Evolutionary conservation across 768 basidiomycete genomes (phyloP).

Genomic region (Auriscalpium microsporum): DNA sequence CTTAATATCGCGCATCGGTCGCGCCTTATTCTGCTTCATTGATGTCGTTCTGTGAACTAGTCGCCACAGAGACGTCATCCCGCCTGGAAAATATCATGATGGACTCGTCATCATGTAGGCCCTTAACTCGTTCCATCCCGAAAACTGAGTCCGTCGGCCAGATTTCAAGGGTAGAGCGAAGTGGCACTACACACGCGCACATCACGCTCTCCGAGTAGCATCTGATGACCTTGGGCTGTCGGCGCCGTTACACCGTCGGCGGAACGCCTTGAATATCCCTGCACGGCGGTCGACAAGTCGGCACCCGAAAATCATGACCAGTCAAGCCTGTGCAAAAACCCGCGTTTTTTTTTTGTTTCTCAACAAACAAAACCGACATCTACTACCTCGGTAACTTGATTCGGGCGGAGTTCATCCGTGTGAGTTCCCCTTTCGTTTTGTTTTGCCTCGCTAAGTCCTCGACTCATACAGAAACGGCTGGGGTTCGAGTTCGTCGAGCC

Average conservation of each 20-base stretch:
- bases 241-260: too few species aligned
- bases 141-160: neutral
- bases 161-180: conserved; percentile 6
- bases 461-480: neutral
- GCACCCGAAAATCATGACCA: conserved; percentile 16
- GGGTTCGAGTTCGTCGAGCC: conserved; percentile 1
- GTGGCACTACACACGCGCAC: conserved; percentile 15
- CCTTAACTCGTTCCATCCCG: conserved; percentile 9
- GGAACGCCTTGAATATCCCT: conserved; percentile 14
- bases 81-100: too few species aligned
- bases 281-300: conserved; percentile 16
- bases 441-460: too few species aligned
- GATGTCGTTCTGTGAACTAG: too few species aligned
- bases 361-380: too few species aligned
- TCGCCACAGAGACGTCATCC: too few species aligned
- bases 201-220: conserved; percentile 20
- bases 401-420: conserved; percentile 11
- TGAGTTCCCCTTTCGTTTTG: conserved; percentile 1
- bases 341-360: too few species aligned
- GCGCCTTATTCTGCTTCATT: too few species aligned
- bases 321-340: too few species aligned
- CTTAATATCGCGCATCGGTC: too few species aligned
- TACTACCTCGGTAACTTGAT: conserved; percentile 19
- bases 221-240: conserved; percentile 24
- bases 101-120: too few species aligned